A percentile compares a stretch with the other conserved stretches of the same genome.
phyloP scores from a whole-genome alignment of 2,329 filamentous ascomycete species.

The Beauveria bassiana region DNA sequence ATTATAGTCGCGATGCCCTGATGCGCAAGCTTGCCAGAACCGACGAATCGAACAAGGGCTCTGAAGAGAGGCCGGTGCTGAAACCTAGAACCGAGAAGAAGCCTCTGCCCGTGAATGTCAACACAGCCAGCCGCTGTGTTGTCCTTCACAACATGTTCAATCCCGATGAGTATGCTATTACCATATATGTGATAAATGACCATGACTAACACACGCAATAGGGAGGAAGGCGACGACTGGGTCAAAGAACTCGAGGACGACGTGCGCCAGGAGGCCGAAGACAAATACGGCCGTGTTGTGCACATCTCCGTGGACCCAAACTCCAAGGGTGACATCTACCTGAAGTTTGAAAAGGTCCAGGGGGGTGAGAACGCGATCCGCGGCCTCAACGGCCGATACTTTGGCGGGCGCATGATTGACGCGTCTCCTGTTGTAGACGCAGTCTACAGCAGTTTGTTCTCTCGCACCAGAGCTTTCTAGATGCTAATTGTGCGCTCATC shows the following conservation, averaged over 20 bases:
- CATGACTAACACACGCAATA: constrained; percentile 35
- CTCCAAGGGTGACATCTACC: constrained; percentile 91
- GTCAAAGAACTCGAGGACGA: constrained; percentile 91
- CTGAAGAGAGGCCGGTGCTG: constrained; percentile 62
- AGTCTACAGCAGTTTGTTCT: constrained; percentile 96
- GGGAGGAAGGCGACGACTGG: constrained; percentile 82
- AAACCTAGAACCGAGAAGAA: constrained; percentile 76
- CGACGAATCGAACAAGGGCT: constrained; percentile 66
- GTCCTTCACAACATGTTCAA: constrained; percentile 95
- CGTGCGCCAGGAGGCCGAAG: constrained; percentile 84
- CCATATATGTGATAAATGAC: not conserved
- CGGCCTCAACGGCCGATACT: constrained; percentile 92
- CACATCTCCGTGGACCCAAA: constrained; percentile 94
- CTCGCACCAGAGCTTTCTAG: constrained; percentile 74
- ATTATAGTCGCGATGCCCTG: constrained; percentile 95
- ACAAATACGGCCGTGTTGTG: constrained; percentile 94
- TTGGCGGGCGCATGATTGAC: constrained; percentile 86
- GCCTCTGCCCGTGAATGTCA: constrained; percentile 75
- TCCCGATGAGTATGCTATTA: constrained; percentile 67
- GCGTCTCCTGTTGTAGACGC: constrained; percentile 95
- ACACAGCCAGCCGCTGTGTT: constrained; percentile 88
- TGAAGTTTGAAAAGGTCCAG: constrained; percentile 94
- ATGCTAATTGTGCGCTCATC: constrained; percentile 7
- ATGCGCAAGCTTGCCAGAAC: constrained; percentile 98
- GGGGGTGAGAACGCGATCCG: constrained; percentile 97